Evolutionary conservation across 2,329 filamentous ascomycete species (phyloP).

Genomic region (Fusarium oxysporum): DNA sequence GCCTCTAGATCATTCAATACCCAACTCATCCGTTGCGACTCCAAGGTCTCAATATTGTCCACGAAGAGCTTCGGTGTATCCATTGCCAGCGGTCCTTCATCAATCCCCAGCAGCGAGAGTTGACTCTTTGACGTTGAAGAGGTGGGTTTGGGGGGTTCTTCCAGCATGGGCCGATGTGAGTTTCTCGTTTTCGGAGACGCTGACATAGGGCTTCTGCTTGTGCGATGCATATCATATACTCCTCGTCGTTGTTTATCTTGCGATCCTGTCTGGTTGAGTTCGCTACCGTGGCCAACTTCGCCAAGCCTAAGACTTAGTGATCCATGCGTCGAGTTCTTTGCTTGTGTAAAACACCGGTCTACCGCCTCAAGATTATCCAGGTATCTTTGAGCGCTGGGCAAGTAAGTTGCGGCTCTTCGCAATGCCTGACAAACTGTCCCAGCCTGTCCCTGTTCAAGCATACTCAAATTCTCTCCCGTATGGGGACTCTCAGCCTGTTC

Average conservation of each 20-base stretch:
- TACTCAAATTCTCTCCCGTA: not conserved
- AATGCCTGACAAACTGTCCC: constrained; percentile 33
- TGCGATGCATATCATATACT: not conserved
- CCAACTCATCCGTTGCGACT: constrained; percentile 34
- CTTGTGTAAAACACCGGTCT: constrained; percentile 26
- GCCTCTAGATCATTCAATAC: constrained; percentile 43
- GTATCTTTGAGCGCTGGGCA: constrained; percentile 32
- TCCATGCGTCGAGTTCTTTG: not conserved
- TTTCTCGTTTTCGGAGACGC: constrained; percentile 26
- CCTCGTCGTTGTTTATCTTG: constrained; percentile 4
- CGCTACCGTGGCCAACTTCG: constrained; percentile 1
- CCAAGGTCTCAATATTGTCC: constrained; percentile 10
- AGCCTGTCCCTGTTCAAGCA: constrained; percentile 9
- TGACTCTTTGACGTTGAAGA: constrained; percentile 13
- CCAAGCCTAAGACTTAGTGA: constrained; percentile 32
- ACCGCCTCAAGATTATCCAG: constrained; percentile 27
- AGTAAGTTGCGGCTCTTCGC: constrained; percentile 21
- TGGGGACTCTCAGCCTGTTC: not conserved
- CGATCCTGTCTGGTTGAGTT: constrained; percentile 2
- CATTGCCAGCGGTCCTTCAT: not conserved
- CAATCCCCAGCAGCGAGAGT: constrained; percentile 22
- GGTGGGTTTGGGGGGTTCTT: not conserved
- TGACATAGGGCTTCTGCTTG: constrained; percentile 21
- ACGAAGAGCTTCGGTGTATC: not conserved
- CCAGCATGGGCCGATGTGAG: constrained; percentile 2